Percentiles rank a stretch among this genome's conserved stretches.
Evolutionary conservation across 2,329 filamentous ascomycete genomes (phyloP).

Genomic region (Talaromyces pinophilus): DNA sequence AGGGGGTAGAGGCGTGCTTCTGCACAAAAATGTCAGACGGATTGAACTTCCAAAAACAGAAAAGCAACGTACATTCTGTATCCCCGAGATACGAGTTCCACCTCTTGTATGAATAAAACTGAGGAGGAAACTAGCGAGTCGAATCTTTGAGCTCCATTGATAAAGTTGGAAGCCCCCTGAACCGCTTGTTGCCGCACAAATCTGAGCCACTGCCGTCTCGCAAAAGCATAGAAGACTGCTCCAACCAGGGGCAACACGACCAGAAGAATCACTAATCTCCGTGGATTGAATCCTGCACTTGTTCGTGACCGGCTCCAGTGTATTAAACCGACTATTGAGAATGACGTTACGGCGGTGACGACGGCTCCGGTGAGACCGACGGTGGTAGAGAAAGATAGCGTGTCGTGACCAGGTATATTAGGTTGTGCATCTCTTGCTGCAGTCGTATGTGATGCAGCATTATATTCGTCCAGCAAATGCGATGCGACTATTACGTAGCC

Average conservation of each 20-base stretch:
- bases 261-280: conserved; percentile 43
- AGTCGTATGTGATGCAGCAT: conserved; percentile 44
- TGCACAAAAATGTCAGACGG: conserved; percentile 41
- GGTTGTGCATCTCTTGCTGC: conserved; percentile 35
- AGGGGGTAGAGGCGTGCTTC: conserved; percentile 86
- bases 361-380: conserved; percentile 67
- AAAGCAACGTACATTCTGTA: conserved; percentile 69
- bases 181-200: conserved; percentile 75
- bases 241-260: conserved; percentile 55
- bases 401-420: conserved; percentile 33
- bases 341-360: conserved; percentile 63
- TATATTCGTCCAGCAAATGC: conserved; percentile 72
- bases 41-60: conserved; percentile 20
- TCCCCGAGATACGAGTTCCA: conserved; percentile 90
- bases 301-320: conserved; percentile 67
- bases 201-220: conserved; percentile 78
- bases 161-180: conserved; percentile 66
- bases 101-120: conserved; percentile 83
- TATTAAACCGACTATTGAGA: conserved; percentile 65
- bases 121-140: conserved; percentile 75
- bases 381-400: conserved; percentile 42
- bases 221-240: conserved; percentile 67
- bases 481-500: conserved; percentile 92
- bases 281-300: conserved; percentile 45
- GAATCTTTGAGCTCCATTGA: conserved; percentile 75